phyloP scores from a whole-genome alignment of 1,284 basidiomycete genomes.

The Cryptococcus floricola region DNA sequence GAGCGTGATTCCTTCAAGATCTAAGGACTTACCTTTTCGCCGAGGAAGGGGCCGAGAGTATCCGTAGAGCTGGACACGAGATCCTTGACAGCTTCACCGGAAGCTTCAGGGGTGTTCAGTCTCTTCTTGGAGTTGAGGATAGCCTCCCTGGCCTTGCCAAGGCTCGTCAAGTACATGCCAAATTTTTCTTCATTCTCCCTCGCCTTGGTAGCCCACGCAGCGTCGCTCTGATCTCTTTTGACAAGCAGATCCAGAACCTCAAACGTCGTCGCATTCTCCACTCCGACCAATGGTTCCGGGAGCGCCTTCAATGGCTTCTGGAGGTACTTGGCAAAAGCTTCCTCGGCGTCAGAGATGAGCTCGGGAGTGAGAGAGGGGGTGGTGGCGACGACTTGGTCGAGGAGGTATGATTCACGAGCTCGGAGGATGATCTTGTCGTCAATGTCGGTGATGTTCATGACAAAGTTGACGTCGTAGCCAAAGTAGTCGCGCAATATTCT shows the following conservation, averaged over 20 bases:
- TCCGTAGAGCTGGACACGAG: slow-evolving; percentile 72
- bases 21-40: slow-evolving; percentile 60
- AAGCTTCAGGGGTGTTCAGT: slow-evolving; percentile 48
- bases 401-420: slow-evolving; percentile 77
- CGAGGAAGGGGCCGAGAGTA: slow-evolving; percentile 67
- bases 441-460: slow-evolving; percentile 99
- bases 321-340: slow-evolving; percentile 56
- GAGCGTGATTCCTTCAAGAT: neutral
- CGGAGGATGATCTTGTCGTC: slow-evolving; percentile 98
- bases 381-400: slow-evolving; percentile 48
- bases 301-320: slow-evolving; percentile 58
- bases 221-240: slow-evolving; percentile 53
- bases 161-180: slow-evolving; percentile 72
- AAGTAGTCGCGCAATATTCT: slow-evolving; percentile 94
- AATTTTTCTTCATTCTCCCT: slow-evolving; percentile 82
- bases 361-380: slow-evolving; percentile 37
- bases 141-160: slow-evolving; percentile 55
- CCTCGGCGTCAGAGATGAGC: slow-evolving; percentile 29
- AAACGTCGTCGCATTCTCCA: slow-evolving; percentile 53
- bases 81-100: slow-evolving; percentile 54
- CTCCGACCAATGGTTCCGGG: slow-evolving; percentile 58
- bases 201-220: slow-evolving; percentile 63
- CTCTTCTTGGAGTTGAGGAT: slow-evolving; percentile 34
- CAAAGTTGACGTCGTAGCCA: slow-evolving; percentile 95
- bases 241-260: slow-evolving; percentile 57